Conservation (phyloP, 352 stramenopile genomes). For the Stramenopiles sp. region DNA sequence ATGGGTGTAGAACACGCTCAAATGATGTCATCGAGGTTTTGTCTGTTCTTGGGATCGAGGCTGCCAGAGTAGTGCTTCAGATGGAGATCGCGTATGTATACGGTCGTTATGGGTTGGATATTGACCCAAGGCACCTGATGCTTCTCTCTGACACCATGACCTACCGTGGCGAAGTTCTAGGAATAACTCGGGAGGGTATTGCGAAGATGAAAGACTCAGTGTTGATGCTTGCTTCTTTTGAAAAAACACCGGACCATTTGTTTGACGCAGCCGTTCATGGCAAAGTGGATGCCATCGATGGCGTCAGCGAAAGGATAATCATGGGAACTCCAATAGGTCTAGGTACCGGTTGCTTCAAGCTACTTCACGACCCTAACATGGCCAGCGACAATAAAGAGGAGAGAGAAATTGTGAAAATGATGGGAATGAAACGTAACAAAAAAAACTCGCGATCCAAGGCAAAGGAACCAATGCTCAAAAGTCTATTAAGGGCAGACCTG, state of each 20-base stretch:
- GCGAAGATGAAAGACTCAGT: conserved; percentile 99
- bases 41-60: conserved; percentile 90
- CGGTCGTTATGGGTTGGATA: conserved; percentile 94
- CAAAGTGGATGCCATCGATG: conserved; percentile 89
- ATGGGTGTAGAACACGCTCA: conserved; percentile 78
- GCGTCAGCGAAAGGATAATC: conserved; percentile 98
- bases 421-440: no score
- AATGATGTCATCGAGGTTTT: conserved; percentile 97
- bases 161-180: conserved; percentile 76
- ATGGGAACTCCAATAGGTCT: conserved; percentile 97
- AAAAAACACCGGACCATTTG: conserved; percentile 98
- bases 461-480: no score
- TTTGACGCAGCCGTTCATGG: conserved; percentile 97
- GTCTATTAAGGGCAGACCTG: no score
- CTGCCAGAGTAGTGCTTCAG: conserved; percentile 81
- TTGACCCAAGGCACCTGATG: conserved; percentile 95
- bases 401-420: no score
- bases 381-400: no score
- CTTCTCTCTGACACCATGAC: conserved; percentile 99
- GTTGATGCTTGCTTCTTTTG: conserved; percentile 92
- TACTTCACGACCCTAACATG: no score
- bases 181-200: conserved; percentile 78
- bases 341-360: conserved; percentile 92
- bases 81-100: conserved; percentile 96
- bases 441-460: no score